phyloP scores from a whole-genome alignment of 169 alveolate species.

The Plasmodium inui region DNA sequence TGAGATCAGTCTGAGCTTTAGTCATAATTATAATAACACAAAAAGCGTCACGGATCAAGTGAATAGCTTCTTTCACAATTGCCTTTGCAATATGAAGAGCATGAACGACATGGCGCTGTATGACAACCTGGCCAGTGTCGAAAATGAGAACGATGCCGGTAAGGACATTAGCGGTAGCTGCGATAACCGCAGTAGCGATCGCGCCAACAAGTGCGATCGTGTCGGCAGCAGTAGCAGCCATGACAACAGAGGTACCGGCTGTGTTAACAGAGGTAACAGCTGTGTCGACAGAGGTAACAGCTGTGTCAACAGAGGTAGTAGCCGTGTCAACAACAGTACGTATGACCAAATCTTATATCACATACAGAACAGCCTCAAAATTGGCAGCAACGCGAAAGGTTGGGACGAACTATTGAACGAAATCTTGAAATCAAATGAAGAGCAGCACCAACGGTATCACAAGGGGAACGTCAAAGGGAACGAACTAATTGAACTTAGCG shows the following conservation, averaged over 20 bases:
- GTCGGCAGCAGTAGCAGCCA: background rate
- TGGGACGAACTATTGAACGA: background rate
- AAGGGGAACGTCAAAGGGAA: background rate
- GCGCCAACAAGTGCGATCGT: background rate
- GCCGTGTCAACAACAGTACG: background rate
- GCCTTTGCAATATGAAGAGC: conserved; percentile 11
- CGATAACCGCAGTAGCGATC: background rate
- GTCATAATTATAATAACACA: background rate
- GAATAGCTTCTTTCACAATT: conserved; percentile 30
- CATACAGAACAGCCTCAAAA: background rate
- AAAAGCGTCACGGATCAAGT: conserved; percentile 27
- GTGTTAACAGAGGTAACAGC: background rate
- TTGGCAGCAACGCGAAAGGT: background rate
- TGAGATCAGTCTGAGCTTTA: background rate
- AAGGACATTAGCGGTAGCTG: background rate
- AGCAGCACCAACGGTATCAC: background rate
- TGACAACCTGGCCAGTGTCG: background rate
- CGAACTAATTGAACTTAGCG: background rate
- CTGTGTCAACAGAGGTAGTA: background rate
- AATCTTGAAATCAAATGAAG: background rate
- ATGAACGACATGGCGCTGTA: background rate
- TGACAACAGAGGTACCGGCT: too few relatives aligned
- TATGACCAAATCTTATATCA: background rate
- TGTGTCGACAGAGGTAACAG: background rate
- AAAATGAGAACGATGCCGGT: background rate